Conservation (phyloP, 2,329 filamentous ascomycete species). For the Colletotrichum orchidophilum region DNA sequence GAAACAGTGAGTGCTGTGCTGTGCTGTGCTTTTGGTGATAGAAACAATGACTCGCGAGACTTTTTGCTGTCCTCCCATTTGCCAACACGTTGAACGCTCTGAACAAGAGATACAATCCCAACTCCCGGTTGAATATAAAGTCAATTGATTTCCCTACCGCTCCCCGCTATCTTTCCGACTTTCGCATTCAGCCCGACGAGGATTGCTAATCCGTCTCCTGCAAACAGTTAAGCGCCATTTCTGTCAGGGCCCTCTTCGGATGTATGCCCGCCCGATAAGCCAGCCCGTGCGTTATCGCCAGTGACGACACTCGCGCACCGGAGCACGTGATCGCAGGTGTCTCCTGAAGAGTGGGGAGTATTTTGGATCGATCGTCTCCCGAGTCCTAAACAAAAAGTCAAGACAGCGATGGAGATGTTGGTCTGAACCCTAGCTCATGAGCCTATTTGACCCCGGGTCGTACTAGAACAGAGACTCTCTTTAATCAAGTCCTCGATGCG, state of each 20-base stretch:
- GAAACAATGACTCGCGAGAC: background rate
- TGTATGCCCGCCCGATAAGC: slow-evolving; percentile 25
- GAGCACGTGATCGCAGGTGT: slow-evolving; percentile 12
- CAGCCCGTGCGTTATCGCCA: background rate
- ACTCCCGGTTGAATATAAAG: background rate
- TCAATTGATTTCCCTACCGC: background rate
- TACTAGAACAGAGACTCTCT: background rate
- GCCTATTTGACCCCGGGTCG: background rate
- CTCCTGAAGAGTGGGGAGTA: background rate
- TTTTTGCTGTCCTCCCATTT: background rate
- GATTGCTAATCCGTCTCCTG: slow-evolving; percentile 19
- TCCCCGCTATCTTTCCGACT: background rate
- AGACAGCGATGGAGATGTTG: background rate
- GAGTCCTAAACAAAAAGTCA: background rate
- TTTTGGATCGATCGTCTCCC: background rate
- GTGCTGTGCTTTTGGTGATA: no score
- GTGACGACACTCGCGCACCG: slow-evolving; percentile 11
- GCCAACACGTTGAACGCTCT: background rate
- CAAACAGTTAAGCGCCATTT: slow-evolving; percentile 16
- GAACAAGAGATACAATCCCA: background rate
- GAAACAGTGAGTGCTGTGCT: background rate
- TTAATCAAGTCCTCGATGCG: background rate
- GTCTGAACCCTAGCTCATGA: background rate
- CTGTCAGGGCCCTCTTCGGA: slow-evolving; percentile 17
- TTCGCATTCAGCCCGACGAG: background rate